Base-by-base conservation (phyloP, 176 grass and related monocot genomes). In the Puccinellia tenuiflora region DNA sequence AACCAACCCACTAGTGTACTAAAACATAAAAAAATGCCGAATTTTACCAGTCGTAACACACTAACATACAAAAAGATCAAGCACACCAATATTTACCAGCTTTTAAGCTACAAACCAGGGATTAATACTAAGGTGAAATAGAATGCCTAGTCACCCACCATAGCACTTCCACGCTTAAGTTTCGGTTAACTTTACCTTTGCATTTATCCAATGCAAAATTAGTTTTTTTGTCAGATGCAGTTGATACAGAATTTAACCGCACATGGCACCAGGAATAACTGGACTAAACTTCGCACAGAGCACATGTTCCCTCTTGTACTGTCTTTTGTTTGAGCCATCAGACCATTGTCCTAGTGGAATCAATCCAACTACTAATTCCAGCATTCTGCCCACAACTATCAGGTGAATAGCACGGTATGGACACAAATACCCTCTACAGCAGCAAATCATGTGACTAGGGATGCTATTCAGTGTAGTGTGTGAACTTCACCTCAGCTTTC, bases 121-220 rank as follows among this genome's bases (percentile, higher is more conserved):
- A 3, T 72, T 35, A 47, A 47, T 47, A 48, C 46, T 48, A 56
- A 17, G 64, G 63, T 79, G 55, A 20, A 72, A 86, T 46, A 56
- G 72, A 37, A 40, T 16, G 34, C 50, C 55, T 83, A 78, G 55
- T 86, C 64, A 90, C 69, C 54, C 56, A 79, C 55, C 88, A 82
- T 60, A 45, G 72, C 68, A 45, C 35, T 62, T 61, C 9, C 37
- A 83, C 14, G 12, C 62, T 54, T 9, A 37, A 38, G 0, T 37
- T 70, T 35, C 25, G 25, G 22, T 15, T 30, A 53, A 48, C 54
- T 81, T 73, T 84, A 24, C 28, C 53, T 18, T 45, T 28, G 30
- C 3, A 70, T 72, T n/a, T 62, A 81, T 76, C 31, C 17, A 28
- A 72, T 82, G 79, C 30, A 7, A 64, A 18, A 24, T 34, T 29